A percentile compares a stretch with the other conserved stretches of the same genome.
Conservation (phyloP, 164 flowering plant genomes). For the Tetrastigma voinierianum region DNA sequence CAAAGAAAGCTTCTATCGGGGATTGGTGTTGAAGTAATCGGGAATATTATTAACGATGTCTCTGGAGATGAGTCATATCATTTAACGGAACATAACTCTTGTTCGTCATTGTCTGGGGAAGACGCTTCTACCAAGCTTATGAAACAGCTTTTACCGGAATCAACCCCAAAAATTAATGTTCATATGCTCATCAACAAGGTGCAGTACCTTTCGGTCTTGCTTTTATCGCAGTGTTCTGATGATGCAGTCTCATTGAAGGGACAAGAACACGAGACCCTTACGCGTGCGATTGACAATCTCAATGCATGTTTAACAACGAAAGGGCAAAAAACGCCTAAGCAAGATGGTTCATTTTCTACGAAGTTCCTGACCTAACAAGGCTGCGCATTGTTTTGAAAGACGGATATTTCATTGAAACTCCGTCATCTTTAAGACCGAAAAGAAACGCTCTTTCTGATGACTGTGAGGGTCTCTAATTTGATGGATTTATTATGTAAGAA, state of each 20-base stretch:
- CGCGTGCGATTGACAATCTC: slow-evolving; percentile 42
- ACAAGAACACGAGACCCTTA: slow-evolving; percentile 39
- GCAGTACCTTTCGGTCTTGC: slow-evolving; percentile 53
- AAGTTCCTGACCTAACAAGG: slow-evolving; percentile 22
- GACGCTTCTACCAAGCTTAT: slow-evolving; percentile 17
- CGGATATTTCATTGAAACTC: no score
- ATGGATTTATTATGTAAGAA: no score
- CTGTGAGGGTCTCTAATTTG: no score
- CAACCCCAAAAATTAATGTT: slow-evolving; percentile 29
- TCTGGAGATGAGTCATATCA: slow-evolving; percentile 14
- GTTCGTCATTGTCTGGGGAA: slow-evolving; percentile 16
- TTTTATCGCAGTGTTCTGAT: slow-evolving; percentile 31
- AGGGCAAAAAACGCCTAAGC: slow-evolving; percentile 8
- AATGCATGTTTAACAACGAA: slow-evolving; percentile 27
- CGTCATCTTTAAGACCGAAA: no score
- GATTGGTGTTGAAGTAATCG: slow-evolving; percentile 9
- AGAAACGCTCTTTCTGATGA: no score
- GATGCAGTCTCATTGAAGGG: slow-evolving; percentile 32
- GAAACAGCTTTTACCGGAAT: slow-evolving; percentile 7
- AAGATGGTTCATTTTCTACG: slow-evolving; percentile 9
- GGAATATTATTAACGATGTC: slow-evolving; percentile 9
- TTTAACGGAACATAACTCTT: slow-evolving; percentile 10
- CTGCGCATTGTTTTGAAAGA: no score
- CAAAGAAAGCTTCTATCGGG: slow-evolving; percentile 2
- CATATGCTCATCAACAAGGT: slow-evolving; percentile 38